phyloP scores from a whole-genome alignment of 1,284 basidiomycete genomes.

The Volvariella surrecta region DNA sequence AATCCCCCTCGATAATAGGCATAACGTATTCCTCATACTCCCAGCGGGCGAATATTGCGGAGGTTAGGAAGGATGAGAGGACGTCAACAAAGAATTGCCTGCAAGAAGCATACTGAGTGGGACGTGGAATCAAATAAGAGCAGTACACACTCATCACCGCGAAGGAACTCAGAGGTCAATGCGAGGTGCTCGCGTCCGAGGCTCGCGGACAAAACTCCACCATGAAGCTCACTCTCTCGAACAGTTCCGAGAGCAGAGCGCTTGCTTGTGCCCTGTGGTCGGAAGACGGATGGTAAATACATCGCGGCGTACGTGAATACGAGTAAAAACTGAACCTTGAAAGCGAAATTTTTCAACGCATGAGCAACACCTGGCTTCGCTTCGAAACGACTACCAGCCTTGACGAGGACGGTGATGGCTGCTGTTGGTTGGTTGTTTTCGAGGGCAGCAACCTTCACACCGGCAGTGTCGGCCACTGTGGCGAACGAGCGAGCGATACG shows the following conservation, averaged over 20 bases:
- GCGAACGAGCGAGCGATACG: constrained; percentile 66
- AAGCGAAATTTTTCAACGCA: constrained; percentile 92
- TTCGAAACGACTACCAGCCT: constrained; percentile 87
- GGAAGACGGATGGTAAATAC: neutral
- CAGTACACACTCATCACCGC: constrained; percentile 87
- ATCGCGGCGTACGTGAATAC: neutral
- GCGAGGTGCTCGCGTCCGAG: constrained; percentile 88
- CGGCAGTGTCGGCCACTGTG: constrained; percentile 70
- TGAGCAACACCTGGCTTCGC: constrained; percentile 82
- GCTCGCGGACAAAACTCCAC: constrained; percentile 84
- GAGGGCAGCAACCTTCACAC: constrained; percentile 78
- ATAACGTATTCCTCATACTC: constrained; percentile 85
- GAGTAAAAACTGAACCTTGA: constrained; percentile 65
- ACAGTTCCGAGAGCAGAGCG: constrained; percentile 88
- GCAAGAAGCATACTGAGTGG: constrained; percentile 7
- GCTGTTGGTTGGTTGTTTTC: constrained; percentile 79
- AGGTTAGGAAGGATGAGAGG: constrained; percentile 76
- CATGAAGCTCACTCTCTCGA: constrained; percentile 91
- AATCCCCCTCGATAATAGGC: constrained; percentile 68
- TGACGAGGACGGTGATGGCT: constrained; percentile 83
- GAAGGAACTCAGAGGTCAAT: constrained; percentile 90
- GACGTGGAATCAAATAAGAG: constrained; percentile 6
- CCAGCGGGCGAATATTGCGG: constrained; percentile 77
- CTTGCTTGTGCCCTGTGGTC: constrained; percentile 63
- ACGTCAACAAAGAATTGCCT: constrained; percentile 85